These are phyloP conservation scores for Aspergillus chevalieri DNA, from an alignment of 2,329 filamentous ascomycete species.

Conservation along the genomic window DNA sequence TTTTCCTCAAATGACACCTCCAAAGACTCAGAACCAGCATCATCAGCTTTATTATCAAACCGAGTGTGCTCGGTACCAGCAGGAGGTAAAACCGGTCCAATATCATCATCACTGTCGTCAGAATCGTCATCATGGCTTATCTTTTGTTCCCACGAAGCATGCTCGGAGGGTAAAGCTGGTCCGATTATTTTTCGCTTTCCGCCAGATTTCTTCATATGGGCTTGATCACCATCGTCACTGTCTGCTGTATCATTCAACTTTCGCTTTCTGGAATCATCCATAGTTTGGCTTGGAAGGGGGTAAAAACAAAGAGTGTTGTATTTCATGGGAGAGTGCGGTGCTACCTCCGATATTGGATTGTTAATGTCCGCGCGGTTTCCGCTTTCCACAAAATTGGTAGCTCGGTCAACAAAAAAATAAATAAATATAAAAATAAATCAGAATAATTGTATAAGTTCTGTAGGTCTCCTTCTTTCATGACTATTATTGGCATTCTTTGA, in stretches of 20 bases:
- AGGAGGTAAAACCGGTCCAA: slow-evolving; percentile 37
- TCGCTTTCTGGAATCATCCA: slow-evolving; percentile 12
- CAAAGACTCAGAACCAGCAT: neutral
- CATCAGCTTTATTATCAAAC: neutral
- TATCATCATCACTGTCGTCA: slow-evolving; percentile 32
- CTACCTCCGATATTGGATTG: no score
- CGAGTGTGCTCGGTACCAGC: slow-evolving; percentile 11
- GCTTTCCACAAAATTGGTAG: no score
- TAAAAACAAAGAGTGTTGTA: no score
- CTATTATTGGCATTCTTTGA: no score
- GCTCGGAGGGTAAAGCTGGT: slow-evolving; percentile 48
- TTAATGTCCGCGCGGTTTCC: no score
- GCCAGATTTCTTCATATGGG: slow-evolving; percentile 7
- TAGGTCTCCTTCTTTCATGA: no score
- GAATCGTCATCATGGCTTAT: neutral
- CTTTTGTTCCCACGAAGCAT: slow-evolving; percentile 17
- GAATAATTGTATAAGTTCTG: no score
- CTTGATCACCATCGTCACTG: neutral
- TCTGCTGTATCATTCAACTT: slow-evolving; percentile 10
- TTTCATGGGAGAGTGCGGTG: no score
- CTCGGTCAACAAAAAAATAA: no score
- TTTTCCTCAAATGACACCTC: neutral
- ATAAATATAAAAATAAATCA: no score
- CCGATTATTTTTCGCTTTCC: slow-evolving; percentile 51
- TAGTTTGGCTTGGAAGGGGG: neutral